Evolutionary conservation across 768 basidiomycete species (phyloP), one percentile per base, ranked within the genome.

Genomic region (Leucocoprinus leucothites): DNA sequence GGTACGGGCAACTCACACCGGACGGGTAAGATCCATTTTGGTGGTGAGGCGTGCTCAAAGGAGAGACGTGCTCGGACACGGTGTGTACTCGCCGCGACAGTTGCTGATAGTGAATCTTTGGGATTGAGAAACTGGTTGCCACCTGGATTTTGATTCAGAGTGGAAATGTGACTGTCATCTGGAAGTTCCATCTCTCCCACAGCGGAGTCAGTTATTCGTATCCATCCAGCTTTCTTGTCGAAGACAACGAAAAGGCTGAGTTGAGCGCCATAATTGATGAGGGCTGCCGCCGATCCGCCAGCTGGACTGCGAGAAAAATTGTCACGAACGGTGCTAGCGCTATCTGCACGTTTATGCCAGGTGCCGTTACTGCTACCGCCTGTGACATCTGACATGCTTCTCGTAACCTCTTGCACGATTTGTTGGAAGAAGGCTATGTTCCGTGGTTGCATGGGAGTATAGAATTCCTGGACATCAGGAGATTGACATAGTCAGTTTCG

Each of bases 211-310:
- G 83, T 81, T 21, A 93, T 66, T 19, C 91, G 86, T 60, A 94
- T 91, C 69, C 89, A 73, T n/a, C 84, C 82, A 2, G 90, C 90
- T 64, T 89, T 94, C 72, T 93, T 93, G 67, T 94, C 91, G 65
- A 94, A 94, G 21, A 85, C 72, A 54, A 90, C 82, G 64, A 92
- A 92, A n/a, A 94, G 71, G 60, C 82, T 84, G 63, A 89, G 81
- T 60, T 91, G 89, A 3, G 80, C 79, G 18, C 86, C 86, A 63
- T 89, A 88, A 53, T 74, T 73, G 48, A 61, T 59, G 18, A 76
- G 62, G 4, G 69, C 65, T 8, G 64, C 63, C 14, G 67, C 54
- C 9, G 44, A 25, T 13, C 31, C 35, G 8, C 38, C 16, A 14
- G 49, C 24, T 19, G 43, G 21, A 26, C 51, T 44, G 31, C 51